A percentile compares a stretch with the other conserved stretches of the same genome.
These are phyloP conservation scores for Acacia confusa DNA, from an alignment of 306 rosid genomes.

Conservation along the genomic window DNA sequence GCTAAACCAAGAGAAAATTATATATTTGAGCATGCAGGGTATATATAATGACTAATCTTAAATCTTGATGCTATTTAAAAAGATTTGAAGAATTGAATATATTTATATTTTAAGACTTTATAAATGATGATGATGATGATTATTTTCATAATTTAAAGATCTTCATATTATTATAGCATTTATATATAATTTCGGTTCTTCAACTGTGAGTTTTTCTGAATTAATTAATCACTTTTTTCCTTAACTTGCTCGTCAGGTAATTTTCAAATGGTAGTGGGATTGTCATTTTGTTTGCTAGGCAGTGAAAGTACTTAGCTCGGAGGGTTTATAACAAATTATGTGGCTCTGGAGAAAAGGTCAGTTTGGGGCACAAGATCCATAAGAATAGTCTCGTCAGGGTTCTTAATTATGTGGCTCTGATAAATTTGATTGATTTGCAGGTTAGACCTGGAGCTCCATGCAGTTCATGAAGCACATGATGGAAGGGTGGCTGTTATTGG, in stretches of 20 bases:
- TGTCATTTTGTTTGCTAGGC: not conserved
- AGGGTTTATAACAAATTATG: too few relatives aligned
- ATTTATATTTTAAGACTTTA: not conserved
- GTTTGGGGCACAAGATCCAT: not conserved
- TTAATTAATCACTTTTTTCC: not conserved
- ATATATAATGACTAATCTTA: not conserved
- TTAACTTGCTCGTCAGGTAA: not conserved
- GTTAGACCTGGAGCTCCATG: slow-evolving; percentile 64
- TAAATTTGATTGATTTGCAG: slow-evolving; percentile 36
- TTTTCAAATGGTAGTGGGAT: not conserved
- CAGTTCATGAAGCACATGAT: slow-evolving; percentile 47
- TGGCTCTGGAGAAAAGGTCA: slow-evolving; percentile 61
- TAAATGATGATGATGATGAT: too few relatives aligned
- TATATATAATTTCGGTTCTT: not conserved
- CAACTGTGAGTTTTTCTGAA: not conserved
- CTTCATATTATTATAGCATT: not conserved
- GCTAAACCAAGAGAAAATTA: not conserved
- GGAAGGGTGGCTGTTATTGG: slow-evolving; percentile 60
- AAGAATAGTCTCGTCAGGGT: not conserved
- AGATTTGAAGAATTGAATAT: not conserved
- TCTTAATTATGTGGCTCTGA: not conserved
- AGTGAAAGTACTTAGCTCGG: not conserved
- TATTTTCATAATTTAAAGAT: not conserved
- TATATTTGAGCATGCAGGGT: not conserved
- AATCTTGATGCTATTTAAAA: not conserved